These are phyloP conservation scores for Nitzschia palea DNA, from an alignment of 108 stramenopile genomes.

Conservation along the genomic window DNA sequence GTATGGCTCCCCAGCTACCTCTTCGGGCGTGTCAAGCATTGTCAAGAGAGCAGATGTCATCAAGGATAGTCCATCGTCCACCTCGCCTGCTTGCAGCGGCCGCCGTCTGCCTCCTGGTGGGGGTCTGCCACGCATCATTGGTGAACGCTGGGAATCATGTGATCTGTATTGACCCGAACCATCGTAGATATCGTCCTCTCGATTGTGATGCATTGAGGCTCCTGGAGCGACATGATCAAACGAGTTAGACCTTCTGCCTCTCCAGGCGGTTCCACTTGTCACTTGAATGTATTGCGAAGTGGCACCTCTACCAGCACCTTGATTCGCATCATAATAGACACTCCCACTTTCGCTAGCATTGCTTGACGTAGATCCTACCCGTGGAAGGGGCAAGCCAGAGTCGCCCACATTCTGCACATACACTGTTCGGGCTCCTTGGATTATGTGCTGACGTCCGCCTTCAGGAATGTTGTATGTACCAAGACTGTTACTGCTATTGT, in stretches of 20 bases:
- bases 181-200: slow-evolving; percentile 9
- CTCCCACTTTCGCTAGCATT: slow-evolving; percentile 28
- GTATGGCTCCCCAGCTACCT: slow-evolving; percentile 29
- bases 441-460: slow-evolving; percentile 6
- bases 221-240: slow-evolving; percentile 28
- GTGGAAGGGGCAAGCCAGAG: slow-evolving; percentile 22
- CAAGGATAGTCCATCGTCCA: slow-evolving; percentile 76
- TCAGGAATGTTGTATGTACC: slow-evolving; percentile 19
- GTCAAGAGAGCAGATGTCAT: slow-evolving; percentile 86
- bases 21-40: slow-evolving; percentile 80
- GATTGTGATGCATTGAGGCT: slow-evolving; percentile 12
- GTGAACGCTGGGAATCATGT: slow-evolving; percentile 11
- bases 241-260: slow-evolving; percentile 27
- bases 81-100: slow-evolving; percentile 13
- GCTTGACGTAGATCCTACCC: slow-evolving; percentile 40
- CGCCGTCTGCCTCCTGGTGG: slow-evolving; percentile 15
- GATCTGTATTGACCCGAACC: not conserved
- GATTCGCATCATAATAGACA: slow-evolving; percentile 20
- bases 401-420: slow-evolving; percentile 14
- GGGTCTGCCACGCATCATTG: slow-evolving; percentile 7
- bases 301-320: not conserved
- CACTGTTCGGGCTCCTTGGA: slow-evolving; percentile 2
- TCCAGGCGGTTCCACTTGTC: slow-evolving; percentile 10
- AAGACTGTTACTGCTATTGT: slow-evolving; percentile 11
- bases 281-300: not conserved